These are phyloP conservation scores for Canna indica DNA, from an alignment of 176 grass and related monocot species.

Conservation along the genomic window DNA sequence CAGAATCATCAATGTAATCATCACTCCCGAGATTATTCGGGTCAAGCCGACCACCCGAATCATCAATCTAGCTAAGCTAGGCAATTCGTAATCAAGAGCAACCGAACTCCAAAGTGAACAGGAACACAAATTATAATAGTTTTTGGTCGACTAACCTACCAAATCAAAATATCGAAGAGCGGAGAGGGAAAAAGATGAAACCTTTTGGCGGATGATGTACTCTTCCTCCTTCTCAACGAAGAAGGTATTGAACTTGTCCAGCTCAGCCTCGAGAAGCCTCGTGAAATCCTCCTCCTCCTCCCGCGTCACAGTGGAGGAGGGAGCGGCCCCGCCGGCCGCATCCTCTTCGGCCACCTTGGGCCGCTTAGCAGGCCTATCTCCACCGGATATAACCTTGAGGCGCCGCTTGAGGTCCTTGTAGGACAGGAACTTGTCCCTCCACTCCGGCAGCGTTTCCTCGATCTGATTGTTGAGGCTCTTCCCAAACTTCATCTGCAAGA, in stretches of 20 bases:
- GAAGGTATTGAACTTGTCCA: conserved; percentile 88
- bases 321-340: neutral
- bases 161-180: neutral
- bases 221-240: conserved; percentile 97
- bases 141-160: neutral
- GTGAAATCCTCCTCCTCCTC: conserved; percentile 65
- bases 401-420: conserved; percentile 98
- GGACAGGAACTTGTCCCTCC: conserved; percentile 92
- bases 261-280: conserved; percentile 70
- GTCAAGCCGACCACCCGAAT: too few species aligned
- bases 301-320: neutral
- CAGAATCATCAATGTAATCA: neutral
- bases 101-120: neutral
- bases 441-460: conserved; percentile 95
- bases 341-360: conserved; percentile 26
- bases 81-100: neutral
- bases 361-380: conserved; percentile 43
- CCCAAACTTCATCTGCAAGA: conserved; percentile 70
- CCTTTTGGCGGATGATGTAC: conserved; percentile 97
- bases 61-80: neutral
- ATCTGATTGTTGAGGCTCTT: conserved; percentile 93
- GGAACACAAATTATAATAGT: neutral
- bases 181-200: conserved; percentile 1
- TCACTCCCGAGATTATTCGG: neutral
- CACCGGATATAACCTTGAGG: conserved; percentile 47